Percentiles rank a stretch among this genome's conserved stretches.
These are phyloP conservation scores for Epichloe coenophiala DNA, from an alignment of 2,329 filamentous ascomycete genomes.

Conservation along the genomic window DNA sequence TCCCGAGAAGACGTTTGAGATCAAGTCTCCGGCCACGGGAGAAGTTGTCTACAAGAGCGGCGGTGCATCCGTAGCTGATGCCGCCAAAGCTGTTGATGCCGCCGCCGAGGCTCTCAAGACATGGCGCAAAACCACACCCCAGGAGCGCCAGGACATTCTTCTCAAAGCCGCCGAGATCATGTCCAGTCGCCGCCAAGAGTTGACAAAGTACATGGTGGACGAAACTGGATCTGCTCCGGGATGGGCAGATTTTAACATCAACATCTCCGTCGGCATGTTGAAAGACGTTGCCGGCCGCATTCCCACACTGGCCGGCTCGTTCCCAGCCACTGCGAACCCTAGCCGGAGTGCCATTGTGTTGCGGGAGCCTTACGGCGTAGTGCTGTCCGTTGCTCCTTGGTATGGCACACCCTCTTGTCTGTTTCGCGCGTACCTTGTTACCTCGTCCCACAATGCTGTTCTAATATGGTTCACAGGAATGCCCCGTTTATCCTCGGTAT, in stretches of 20 bases:
- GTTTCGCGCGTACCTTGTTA: background rate
- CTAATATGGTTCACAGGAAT: conserved; percentile 31
- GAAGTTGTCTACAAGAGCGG: conserved; percentile 40
- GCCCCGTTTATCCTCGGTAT: conserved; percentile 41
- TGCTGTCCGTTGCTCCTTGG: conserved; percentile 73
- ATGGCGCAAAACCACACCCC: conserved; percentile 52
- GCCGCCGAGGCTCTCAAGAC: conserved; percentile 54
- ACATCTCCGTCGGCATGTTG: conserved; percentile 22
- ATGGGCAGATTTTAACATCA: conserved; percentile 30
- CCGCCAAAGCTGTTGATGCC: conserved; percentile 34
- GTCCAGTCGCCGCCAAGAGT: conserved; percentile 43
- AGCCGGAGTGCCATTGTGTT: conserved; percentile 44
- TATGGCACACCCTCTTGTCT: conserved; percentile 22
- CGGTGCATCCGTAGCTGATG: conserved; percentile 42
- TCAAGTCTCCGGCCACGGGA: conserved; percentile 41
- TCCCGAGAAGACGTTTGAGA: conserved; percentile 35
- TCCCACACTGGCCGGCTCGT: conserved; percentile 22
- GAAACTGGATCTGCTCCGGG: conserved; percentile 28
- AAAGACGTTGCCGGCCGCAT: conserved; percentile 31
- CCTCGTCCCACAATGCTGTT: background rate
- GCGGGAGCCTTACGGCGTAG: conserved; percentile 67
- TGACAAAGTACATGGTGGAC: conserved; percentile 41
- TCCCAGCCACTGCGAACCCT: conserved; percentile 20
- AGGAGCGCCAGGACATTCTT: conserved; percentile 54
- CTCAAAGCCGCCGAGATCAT: conserved; percentile 55